phyloP scores from a whole-genome alignment of 202 grass and related monocot genomes.

The Cymbopogon flexuosus region DNA sequence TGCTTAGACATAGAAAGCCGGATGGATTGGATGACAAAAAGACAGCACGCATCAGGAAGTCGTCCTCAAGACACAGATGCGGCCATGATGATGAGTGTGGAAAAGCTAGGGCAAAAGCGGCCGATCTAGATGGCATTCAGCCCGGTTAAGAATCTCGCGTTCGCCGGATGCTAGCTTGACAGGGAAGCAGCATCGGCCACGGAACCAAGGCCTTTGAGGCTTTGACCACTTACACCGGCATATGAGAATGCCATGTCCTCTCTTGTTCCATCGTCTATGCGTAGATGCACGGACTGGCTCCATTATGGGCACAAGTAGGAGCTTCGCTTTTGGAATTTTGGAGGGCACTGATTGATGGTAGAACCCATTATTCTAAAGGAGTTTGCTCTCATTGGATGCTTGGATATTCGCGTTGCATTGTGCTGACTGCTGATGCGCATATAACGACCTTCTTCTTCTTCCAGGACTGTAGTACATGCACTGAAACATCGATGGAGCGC shows the following conservation, averaged over 20 bases:
- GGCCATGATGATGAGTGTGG: constrained; percentile 6
- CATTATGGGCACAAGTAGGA: constrained; percentile 35
- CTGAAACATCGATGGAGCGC: not conserved
- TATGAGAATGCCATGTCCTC: not conserved
- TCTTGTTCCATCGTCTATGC: not conserved
- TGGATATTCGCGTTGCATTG: constrained; percentile 23
- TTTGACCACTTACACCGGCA: constrained; percentile 21
- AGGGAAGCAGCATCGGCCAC: constrained; percentile 26
- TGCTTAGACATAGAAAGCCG: not conserved
- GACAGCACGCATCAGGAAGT: not conserved
- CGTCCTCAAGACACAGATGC: constrained; percentile 27
- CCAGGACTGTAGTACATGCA: not conserved
- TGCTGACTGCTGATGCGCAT: not conserved
- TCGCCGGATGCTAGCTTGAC: constrained; percentile 34
- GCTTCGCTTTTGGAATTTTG: constrained; percentile 29
- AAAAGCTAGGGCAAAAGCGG: constrained; percentile 30
- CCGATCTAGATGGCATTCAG: constrained; percentile 9
- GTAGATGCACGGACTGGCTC: not conserved
- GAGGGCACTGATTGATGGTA: constrained; percentile 30
- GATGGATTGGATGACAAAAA: not conserved
- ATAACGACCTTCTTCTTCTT: not conserved
- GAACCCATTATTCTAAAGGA: constrained; percentile 18
- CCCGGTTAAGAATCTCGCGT: constrained; percentile 22
- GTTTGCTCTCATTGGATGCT: not conserved
- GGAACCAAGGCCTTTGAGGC: not conserved